Percentiles rank a stretch among this genome's conserved stretches.
These are phyloP conservation scores for Syzygium syzygioides DNA, from an alignment of 441 rosid genomes.

Conservation along the genomic window DNA sequence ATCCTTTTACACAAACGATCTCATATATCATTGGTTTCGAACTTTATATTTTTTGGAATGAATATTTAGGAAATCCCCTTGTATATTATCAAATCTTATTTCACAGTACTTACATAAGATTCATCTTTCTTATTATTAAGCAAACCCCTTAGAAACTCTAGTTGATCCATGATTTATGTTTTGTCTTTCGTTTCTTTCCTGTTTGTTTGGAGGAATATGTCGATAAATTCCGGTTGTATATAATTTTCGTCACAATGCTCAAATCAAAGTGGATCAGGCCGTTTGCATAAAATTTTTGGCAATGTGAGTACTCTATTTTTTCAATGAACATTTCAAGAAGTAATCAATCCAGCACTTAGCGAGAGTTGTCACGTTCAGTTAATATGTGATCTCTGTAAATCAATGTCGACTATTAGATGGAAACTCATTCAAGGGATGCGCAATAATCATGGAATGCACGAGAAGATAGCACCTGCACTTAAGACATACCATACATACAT, in stretches of 20 bases:
- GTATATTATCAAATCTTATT: not conserved
- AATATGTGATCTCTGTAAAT: too few species aligned
- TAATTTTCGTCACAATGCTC: not conserved
- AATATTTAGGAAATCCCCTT: not conserved
- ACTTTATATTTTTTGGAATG: not conserved
- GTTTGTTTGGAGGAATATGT: too few species aligned
- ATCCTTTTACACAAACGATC: not conserved
- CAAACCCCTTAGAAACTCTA: not conserved
- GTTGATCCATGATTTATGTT: not conserved
- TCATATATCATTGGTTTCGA: not conserved
- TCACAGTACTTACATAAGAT: not conserved
- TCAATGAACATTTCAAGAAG: not conserved
- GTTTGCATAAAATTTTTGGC: not conserved
- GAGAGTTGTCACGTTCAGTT: not conserved
- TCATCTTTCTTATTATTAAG: not conserved
- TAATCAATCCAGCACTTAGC: not conserved
- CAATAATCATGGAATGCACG: not conserved
- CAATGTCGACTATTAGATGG: not conserved
- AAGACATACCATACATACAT: not conserved
- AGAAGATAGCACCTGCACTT: not conserved
- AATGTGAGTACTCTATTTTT: not conserved
- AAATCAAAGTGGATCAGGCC: not conserved
- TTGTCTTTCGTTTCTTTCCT: not conserved
- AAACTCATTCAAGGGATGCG: not conserved
- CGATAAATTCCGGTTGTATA: not conserved